Evolutionary conservation across 1,284 basidiomycete genomes (phyloP), one percentile per base, ranked within the genome.

Genomic region (Acaromyces ingoldii): DNA sequence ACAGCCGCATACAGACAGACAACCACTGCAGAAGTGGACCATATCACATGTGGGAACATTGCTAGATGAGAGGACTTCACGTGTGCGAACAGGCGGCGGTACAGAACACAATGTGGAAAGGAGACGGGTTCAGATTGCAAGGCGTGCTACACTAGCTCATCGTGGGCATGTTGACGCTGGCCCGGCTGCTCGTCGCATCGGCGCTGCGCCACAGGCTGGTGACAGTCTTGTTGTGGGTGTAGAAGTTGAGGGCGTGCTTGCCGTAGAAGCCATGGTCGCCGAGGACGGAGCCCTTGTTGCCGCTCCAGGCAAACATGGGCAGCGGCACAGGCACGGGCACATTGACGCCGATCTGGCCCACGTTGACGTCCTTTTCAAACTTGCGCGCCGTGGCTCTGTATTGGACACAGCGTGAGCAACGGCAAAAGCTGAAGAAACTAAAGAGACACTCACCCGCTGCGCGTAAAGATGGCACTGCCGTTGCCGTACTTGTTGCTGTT

Each of bases 391-490:
- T 91, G 28, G 92, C 88, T n/a, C n/a, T n/a, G n/a, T n/a, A n/a
- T n/a, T n/a, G n/a, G n/a, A n/a, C n/a, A n/a, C n/a, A n/a, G n/a
- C n/a, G n/a, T n/a, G n/a, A n/a, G n/a, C n/a, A n/a, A n/a, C n/a
- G n/a, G n/a, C n/a, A n/a, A n/a, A n/a, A n/a, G n/a, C n/a, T n/a
- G n/a, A n/a, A n/a, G n/a, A n/a, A n/a, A n/a, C n/a, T n/a, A n/a
- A n/a, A n/a, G n/a, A n/a, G n/a, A n/a, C n/a, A n/a, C n/a, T n/a
- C n/a, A n/a, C n/a, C n/a, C 93, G 43, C 87, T 90, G 78, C 92
- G 89, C 28, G 93, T 98, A 77, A 96, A 97, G 73, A 96, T 91
- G 21, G 91, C 88, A n/a, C 91, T 84, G 26, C 92, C 93, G 74
- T 97, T 97, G 2, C 92, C 80, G 44, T 62, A 65, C 42, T 59